Evolutionary conservation across 257 asterid species (phyloP).

Genomic region (Solanum verrucosum): DNA sequence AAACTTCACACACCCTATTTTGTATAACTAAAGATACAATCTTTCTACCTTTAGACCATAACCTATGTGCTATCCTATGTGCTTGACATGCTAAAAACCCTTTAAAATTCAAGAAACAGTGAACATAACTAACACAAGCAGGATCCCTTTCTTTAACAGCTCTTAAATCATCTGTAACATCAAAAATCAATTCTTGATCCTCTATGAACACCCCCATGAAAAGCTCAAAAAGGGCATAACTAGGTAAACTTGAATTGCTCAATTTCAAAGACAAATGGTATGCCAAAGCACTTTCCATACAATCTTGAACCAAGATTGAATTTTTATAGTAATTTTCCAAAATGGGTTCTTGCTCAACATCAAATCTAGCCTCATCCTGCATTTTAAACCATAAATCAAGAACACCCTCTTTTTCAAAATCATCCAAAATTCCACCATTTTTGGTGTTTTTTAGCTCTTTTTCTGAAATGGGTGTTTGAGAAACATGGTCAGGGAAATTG

Average conservation of each 20-base stretch:
- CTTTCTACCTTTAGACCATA: constrained; percentile 59
- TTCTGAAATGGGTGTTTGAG: constrained; percentile 26
- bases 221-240: constrained; percentile 37
- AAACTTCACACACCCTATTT: constrained; percentile 66
- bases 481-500: constrained; percentile 21
- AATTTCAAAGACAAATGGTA: constrained; percentile 52
- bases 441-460: neutral
- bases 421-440: neutral
- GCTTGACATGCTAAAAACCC: constrained; percentile 76
- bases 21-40: constrained; percentile 57
- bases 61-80: constrained; percentile 60
- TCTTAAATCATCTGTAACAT: constrained; percentile 39
- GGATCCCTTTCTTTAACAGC: constrained; percentile 89
- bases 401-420: neutral
- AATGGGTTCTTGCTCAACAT: constrained; percentile 59
- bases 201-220: constrained; percentile 38
- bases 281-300: constrained; percentile 52
- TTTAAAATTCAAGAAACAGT: constrained; percentile 75
- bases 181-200: constrained; percentile 37
- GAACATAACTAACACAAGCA: constrained; percentile 74
- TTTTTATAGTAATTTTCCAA: constrained; percentile 40
- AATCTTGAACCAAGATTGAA: constrained; percentile 52
- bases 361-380: constrained; percentile 64
- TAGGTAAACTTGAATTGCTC: constrained; percentile 41
- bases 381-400: constrained; percentile 47